A percentile compares a stretch with the other conserved stretches of the same genome.
phyloP scores from a whole-genome alignment of 1,284 basidiomycete species.

The Xanthoconium separans region DNA sequence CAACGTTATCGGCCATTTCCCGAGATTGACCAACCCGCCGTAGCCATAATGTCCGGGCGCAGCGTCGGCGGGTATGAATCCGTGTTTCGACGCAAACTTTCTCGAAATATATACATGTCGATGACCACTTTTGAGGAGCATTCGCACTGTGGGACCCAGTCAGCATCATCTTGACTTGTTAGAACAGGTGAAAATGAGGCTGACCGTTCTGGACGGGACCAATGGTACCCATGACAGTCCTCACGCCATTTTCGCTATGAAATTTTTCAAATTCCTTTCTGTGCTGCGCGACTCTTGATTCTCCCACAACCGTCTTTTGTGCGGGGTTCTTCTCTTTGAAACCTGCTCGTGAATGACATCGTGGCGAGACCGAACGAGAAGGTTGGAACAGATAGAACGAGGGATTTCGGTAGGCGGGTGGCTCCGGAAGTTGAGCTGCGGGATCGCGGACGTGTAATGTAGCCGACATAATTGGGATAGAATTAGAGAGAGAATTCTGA shows the following conservation, averaged over 20 bases:
- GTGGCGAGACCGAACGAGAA: conserved; percentile 8
- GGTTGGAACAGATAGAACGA: conserved; percentile 64
- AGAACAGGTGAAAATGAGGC: not conserved
- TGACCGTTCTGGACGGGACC: conserved; percentile 86
- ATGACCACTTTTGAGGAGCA: conserved; percentile 94
- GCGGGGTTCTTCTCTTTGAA: conserved; percentile 36
- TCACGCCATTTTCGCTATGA: conserved; percentile 88
- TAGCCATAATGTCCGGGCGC: conserved; percentile 84
- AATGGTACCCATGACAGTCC: conserved; percentile 90
- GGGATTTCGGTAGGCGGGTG: conserved; percentile 63
- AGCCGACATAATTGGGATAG: conserved; percentile 35
- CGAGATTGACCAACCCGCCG: conserved; percentile 78
- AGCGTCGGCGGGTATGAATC: conserved; percentile 87
- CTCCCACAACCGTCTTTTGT: conserved; percentile 19
- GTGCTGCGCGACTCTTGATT: conserved; percentile 52
- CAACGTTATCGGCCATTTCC: conserved; percentile 75
- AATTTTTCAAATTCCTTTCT: conserved; percentile 84
- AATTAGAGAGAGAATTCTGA: conserved; percentile 38
- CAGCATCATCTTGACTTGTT: not conserved
- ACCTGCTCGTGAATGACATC: conserved; percentile 35
- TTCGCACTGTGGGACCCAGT: conserved; percentile 61
- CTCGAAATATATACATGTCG: conserved; percentile 94
- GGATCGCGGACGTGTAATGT: conserved; percentile 70
- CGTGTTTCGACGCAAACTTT: conserved; percentile 87
- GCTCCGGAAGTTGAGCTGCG: conserved; percentile 52